These are phyloP conservation scores for Rhodocollybia butyracea DNA, from an alignment of 768 basidiomycete species.

Conservation along the genomic window DNA sequence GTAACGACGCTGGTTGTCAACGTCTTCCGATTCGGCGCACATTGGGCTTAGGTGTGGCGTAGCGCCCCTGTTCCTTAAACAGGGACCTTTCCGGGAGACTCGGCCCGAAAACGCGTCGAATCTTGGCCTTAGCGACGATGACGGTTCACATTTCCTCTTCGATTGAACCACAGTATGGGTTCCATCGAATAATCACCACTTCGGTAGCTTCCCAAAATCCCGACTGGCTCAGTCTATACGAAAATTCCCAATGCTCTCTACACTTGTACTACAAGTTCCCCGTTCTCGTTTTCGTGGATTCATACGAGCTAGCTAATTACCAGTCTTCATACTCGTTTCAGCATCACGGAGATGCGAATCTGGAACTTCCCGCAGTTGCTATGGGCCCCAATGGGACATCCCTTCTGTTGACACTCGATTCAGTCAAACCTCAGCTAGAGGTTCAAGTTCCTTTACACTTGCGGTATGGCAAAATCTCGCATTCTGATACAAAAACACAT, in stretches of 20 bases:
- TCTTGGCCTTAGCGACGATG: neutral
- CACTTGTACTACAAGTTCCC: conserved; percentile 40
- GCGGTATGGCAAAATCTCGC: conserved; percentile 36
- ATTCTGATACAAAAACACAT: conserved; percentile 4
- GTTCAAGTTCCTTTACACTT: conserved; percentile 40
- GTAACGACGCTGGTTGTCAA: too few species aligned
- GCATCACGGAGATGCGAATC: conserved; percentile 39
- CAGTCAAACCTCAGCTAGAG: conserved; percentile 12
- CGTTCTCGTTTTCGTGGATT: conserved; percentile 43
- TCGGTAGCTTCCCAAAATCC: neutral
- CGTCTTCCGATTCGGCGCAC: too few species aligned
- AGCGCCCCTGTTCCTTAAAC: too few species aligned
- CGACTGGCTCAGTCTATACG: neutral
- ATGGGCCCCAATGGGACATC: conserved; percentile 21
- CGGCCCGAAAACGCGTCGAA: neutral
- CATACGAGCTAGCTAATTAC: conserved; percentile 42
- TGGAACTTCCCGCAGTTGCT: conserved; percentile 44
- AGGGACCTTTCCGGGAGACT: neutral
- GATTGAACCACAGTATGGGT: neutral
- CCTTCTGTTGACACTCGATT: conserved; percentile 23
- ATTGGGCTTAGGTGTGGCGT: too few species aligned
- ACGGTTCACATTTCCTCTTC: neutral
- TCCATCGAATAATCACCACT: conserved; percentile 1
- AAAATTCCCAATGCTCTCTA: conserved; percentile 26
- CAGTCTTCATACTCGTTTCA: conserved; percentile 33